Base-by-base conservation (phyloP, 1,139 yeast species). In the Pneumocystis sp. region DNA sequence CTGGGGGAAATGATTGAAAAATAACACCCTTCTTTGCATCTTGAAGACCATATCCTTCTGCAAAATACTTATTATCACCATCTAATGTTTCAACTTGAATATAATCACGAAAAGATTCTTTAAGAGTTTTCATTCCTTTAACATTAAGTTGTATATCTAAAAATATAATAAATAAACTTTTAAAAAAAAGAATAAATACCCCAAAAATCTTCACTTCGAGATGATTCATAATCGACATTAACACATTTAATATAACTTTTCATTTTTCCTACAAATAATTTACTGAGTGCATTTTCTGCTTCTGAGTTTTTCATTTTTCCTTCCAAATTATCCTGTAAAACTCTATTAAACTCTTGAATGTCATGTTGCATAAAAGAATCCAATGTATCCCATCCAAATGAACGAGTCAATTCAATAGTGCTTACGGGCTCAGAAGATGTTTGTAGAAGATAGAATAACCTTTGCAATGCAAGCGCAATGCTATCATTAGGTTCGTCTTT, bases 361-460 rank as follows among this genome's bases (percentile, higher is more conserved):
- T 93, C 99, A 75, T 93, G 98, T 75, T 93, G 99, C 7, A 96
- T 89, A 74, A 93, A 95, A 0, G 97, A 96, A 72, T 93, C 98
- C 12, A 86, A 86, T 10, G 90, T 83, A 74, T 91, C 96, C 99
- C 99, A 93, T 12, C 99, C 98, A 79, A 93, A 93, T 0, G 97
- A 86, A 68, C 84, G 83, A 0, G 98, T 93, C 67, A 93, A 79
- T 73, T 89, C 96, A 69, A 83, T 75, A 0, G 99, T 93, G 66
- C 89, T 95, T 3, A 91, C 85, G 0, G 97, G 89, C 35, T 82
- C 84, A 29, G 80, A 77, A 0, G 96, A 86, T 3, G 85, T 85
- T 70, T 87, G 85, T 69, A 93, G 79, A 69, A 83, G 83, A 73
- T 89, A 91, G 72, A 93, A 93, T 40, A 91, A 82, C 69, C 96